Evolutionary conservation across 1,139 yeast genomes (phyloP).

Genomic region (Geotrichum carabidarum): DNA sequence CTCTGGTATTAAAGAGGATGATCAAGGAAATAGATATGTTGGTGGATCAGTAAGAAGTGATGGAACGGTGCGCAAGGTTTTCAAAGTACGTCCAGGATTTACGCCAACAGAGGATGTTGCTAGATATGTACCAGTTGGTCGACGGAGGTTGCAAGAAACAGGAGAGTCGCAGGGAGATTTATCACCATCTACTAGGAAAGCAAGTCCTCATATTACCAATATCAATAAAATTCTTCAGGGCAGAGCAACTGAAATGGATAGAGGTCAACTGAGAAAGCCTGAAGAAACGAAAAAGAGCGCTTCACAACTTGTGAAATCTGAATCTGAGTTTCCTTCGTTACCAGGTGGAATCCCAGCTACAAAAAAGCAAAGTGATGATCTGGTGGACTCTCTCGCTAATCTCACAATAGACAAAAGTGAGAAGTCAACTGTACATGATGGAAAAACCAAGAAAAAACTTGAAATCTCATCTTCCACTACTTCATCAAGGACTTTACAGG

Average conservation of each 20-base stretch:
- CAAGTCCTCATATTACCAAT: conserved; percentile 5
- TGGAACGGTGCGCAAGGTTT: conserved; percentile 38
- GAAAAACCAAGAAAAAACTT: neutral
- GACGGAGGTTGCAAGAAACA: conserved; percentile 14
- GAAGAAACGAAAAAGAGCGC: neutral
- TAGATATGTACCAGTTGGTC: conserved; percentile 32
- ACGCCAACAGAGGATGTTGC: conserved; percentile 39
- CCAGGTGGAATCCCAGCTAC: neutral
- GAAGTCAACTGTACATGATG: neutral
- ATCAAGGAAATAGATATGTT: conserved; percentile 28
- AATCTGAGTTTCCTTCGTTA: neutral
- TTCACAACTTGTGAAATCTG: neutral
- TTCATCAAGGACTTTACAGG: neutral
- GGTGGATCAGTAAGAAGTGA: conserved; percentile 39
- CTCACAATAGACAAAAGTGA: neutral
- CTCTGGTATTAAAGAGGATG: conserved; percentile 18
- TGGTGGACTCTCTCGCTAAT: neutral
- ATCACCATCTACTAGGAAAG: neutral
- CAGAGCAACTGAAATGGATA: neutral
- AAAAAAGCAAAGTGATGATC: neutral
- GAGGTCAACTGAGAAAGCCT: neutral
- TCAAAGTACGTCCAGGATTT: conserved; percentile 41
- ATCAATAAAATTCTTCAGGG: conserved; percentile 10
- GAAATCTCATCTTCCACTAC: neutral
- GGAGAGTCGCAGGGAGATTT: neutral